Conservation (phyloP, 75 land plant genomes). For the Gnetum montanum region DNA sequence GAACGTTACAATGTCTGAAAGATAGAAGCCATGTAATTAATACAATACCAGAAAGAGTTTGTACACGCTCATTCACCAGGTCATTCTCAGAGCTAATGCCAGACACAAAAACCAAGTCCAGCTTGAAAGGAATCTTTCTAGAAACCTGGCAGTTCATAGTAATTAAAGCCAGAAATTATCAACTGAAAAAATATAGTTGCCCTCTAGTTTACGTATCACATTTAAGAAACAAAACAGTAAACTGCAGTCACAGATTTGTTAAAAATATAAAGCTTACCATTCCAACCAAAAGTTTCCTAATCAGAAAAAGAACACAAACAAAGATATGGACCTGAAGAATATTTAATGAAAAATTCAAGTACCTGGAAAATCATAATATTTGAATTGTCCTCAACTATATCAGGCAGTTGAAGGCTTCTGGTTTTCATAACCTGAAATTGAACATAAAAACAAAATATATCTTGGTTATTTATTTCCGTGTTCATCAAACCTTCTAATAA, state of each 20-base stretch:
- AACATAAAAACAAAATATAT: background rate
- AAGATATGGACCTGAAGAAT: background rate
- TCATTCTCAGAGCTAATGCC: slow-evolving; percentile 30
- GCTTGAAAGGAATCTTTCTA: slow-evolving; percentile 44
- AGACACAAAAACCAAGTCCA: slow-evolving; percentile 76
- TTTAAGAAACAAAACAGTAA: background rate
- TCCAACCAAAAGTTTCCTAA: background rate
- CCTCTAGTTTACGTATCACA: background rate
- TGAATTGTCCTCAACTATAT: slow-evolving; percentile 49
- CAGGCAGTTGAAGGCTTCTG: slow-evolving; percentile 60
- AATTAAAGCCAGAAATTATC: slow-evolving; percentile 2
- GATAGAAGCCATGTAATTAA: no score
- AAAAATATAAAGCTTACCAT: background rate
- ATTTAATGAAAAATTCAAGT: background rate
- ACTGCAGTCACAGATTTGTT: background rate
- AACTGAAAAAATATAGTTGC: background rate
- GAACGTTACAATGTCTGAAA: no score
- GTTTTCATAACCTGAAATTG: slow-evolving; percentile 40
- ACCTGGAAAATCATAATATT: slow-evolving; percentile 90
- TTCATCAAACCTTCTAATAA: no score
- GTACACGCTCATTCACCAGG: slow-evolving; percentile 39
- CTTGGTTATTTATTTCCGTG: background rate
- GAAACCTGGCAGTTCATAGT: slow-evolving; percentile 47
- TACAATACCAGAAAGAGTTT: slow-evolving; percentile 60
- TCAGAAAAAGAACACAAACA: background rate